phyloP scores from a whole-genome alignment of 768 basidiomycete genomes.

The Collybia nuda region DNA sequence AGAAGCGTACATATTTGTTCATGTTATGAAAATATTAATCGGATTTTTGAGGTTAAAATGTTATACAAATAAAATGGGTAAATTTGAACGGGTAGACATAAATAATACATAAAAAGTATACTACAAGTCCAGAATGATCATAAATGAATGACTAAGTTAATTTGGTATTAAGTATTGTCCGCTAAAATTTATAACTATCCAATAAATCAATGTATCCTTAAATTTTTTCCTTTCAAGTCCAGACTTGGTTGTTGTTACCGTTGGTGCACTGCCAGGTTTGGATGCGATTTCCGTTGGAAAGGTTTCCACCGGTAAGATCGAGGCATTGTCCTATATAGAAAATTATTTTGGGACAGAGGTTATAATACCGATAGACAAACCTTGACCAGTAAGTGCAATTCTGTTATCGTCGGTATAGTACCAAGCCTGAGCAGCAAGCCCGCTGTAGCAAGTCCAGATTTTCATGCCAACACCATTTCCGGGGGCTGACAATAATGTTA shows the following conservation, averaged over 20 bases:
- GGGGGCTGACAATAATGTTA: slow-evolving; percentile 15
- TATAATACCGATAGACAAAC: slow-evolving; percentile 8
- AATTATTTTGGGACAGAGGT: neutral
- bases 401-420: slow-evolving; percentile 26
- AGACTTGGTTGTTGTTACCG: slow-evolving; percentile 28
- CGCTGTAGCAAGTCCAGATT: slow-evolving; percentile 33
- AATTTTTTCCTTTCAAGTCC: slow-evolving; percentile 13
- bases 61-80: no score
- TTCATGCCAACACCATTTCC: slow-evolving; percentile 29
- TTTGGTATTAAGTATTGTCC: no score
- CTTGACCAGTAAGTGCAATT: slow-evolving; percentile 19
- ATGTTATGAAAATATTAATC: no score
- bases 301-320: slow-evolving; percentile 27
- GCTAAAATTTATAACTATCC: no score
- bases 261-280: slow-evolving; percentile 27
- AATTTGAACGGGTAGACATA: no score
- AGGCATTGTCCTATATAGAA: slow-evolving; percentile 20
- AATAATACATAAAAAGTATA: no score
- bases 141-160: no score
- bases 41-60: no score
- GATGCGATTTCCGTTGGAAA: slow-evolving; percentile 23
- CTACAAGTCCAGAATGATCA: no score
- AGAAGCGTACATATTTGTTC: no score
- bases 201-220: no score
- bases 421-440: slow-evolving; percentile 34